Percentiles rank a stretch among this genome's conserved stretches.
These are phyloP conservation scores for Candida gorgasii DNA, from an alignment of 805 yeast species.

Conservation along the genomic window DNA sequence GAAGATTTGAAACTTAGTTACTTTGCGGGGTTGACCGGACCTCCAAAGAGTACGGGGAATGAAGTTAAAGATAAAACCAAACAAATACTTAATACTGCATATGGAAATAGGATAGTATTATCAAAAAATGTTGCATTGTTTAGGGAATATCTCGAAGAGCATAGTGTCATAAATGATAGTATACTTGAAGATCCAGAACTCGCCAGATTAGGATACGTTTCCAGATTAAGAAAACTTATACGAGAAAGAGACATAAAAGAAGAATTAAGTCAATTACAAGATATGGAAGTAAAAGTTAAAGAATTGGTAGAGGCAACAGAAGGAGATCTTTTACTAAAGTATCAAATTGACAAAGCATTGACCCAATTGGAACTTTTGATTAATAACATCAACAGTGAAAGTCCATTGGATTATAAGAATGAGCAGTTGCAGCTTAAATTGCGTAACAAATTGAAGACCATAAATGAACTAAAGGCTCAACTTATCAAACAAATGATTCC, in stretches of 20 bases:
- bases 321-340: background rate
- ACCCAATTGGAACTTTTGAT: constrained; percentile 24
- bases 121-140: constrained; percentile 18
- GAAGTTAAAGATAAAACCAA: constrained; percentile 15
- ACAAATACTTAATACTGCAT: constrained; percentile 25
- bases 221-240: background rate
- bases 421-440: constrained; percentile 25
- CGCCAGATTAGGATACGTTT: background rate
- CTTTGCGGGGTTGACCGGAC: constrained; percentile 6
- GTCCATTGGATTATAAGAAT: constrained; percentile 34
- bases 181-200: constrained; percentile 1
- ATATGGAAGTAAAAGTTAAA: background rate
- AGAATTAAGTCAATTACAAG: background rate
- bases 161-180: background rate
- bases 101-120: constrained; percentile 26
- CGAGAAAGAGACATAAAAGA: constrained; percentile 1
- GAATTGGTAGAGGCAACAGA: constrained; percentile 2
- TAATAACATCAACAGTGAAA: constrained; percentile 14
- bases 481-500: constrained; percentile 31
- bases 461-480: constrained; percentile 25
- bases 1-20: constrained; percentile 2
- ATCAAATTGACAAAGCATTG: constrained; percentile 26
- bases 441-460: constrained; percentile 26
- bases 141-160: background rate
- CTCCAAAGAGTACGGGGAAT: constrained; percentile 7